These are phyloP conservation scores for Fistulinella staudtii DNA, from an alignment of 1,284 basidiomycete species.

Conservation along the genomic window DNA sequence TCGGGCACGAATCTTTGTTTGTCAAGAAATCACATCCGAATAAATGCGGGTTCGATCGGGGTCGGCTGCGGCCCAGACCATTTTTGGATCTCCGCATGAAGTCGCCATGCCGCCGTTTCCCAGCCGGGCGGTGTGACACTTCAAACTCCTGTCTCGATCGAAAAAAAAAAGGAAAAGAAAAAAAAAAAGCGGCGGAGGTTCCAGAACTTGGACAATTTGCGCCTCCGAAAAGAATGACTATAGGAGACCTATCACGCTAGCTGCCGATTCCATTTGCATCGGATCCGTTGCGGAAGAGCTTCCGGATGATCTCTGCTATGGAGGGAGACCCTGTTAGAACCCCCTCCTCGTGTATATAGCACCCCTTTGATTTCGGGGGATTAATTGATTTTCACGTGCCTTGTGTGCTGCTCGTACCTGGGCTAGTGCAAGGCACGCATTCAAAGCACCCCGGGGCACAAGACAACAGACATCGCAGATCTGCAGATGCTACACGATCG, in stretches of 20 bases:
- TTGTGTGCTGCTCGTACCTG: constrained; percentile 22
- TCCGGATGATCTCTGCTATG: neutral
- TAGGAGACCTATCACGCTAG: neutral
- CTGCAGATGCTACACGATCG: constrained; percentile 12
- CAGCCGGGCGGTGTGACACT: constrained; percentile 17
- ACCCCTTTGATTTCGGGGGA: constrained; percentile 29
- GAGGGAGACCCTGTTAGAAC: neutral
- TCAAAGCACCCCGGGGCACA: constrained; percentile 10
- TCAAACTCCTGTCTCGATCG: constrained; percentile 21
- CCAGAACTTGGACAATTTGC: neutral
- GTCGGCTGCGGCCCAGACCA: constrained; percentile 36
- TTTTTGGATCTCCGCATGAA: constrained; percentile 35
- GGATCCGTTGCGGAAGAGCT: neutral
- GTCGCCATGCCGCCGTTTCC: constrained; percentile 20
- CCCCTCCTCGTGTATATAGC: constrained; percentile 26
- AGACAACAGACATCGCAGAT: constrained; percentile 19
- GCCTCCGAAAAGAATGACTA: neutral
- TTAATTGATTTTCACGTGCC: constrained; percentile 30
- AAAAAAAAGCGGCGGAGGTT: neutral
- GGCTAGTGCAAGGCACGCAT: constrained; percentile 24
- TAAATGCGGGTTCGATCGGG: constrained; percentile 38
- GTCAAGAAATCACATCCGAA: constrained; percentile 31
- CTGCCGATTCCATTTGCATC: neutral
- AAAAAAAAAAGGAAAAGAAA: constrained; percentile 3
- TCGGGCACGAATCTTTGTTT: constrained; percentile 37